These are phyloP conservation scores for Phyllosticta citribraziliensis DNA, from an alignment of 2,329 filamentous ascomycete species.

Conservation along the genomic window DNA sequence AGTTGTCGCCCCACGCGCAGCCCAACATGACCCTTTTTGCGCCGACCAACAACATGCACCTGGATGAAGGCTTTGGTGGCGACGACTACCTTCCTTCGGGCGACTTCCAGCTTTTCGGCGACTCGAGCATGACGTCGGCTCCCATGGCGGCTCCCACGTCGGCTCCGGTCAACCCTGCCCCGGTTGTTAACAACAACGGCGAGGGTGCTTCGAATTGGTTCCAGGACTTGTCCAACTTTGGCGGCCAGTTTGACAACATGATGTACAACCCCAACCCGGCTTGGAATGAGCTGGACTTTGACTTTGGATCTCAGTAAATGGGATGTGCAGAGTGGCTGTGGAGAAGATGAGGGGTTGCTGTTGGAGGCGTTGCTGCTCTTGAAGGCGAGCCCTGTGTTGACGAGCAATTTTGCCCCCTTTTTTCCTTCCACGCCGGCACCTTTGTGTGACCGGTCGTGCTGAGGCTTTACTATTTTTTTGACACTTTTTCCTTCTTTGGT, in stretches of 20 bases:
- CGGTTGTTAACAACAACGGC: constrained; percentile 14
- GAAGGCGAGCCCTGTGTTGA: background rate
- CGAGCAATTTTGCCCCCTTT: background rate
- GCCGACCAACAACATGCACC: constrained; percentile 48
- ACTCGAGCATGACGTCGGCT: background rate
- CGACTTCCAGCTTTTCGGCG: constrained; percentile 50
- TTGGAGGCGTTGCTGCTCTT: background rate
- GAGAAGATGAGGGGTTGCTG: background rate
- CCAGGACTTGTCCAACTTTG: constrained; percentile 29
- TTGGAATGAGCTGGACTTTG: constrained; percentile 3
- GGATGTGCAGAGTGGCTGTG: background rate
- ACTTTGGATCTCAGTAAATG: constrained; percentile 1
- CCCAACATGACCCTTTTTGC: constrained; percentile 60
- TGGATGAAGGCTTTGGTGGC: constrained; percentile 52
- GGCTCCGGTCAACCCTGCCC: constrained; percentile 16
- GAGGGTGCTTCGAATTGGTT: constrained; percentile 26
- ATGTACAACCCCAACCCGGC: background rate
- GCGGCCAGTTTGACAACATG: constrained; percentile 24
- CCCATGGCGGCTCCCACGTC: constrained; percentile 38
- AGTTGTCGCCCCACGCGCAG: constrained; percentile 61
- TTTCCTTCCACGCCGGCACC: constrained; percentile 3
- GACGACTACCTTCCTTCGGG: constrained; percentile 28
- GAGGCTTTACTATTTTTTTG: background rate
- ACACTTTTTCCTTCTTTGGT: too few species aligned
- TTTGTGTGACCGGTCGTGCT: background rate